Percentiles rank a stretch among this genome's conserved stretches.
phyloP scores from a whole-genome alignment of 208 protist genomes.

The Entamoeba nuttalli region DNA sequence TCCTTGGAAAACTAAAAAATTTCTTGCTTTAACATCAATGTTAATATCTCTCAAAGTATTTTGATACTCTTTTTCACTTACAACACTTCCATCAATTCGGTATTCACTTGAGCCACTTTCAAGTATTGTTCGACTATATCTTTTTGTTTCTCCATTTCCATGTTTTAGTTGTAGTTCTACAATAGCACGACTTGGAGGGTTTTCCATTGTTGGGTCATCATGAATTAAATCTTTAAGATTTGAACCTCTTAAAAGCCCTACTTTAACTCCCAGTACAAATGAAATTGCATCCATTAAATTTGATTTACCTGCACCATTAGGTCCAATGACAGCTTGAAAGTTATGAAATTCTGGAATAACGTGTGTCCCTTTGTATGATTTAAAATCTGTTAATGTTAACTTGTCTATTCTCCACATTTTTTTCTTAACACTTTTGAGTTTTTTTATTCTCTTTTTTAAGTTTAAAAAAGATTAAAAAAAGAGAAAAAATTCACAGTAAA shows the following conservation, averaged over 20 bases:
- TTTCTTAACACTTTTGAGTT: too few species aligned
- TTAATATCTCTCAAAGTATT: constrained; percentile 48
- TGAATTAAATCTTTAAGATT: constrained; percentile 71
- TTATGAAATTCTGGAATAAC: constrained; percentile 80
- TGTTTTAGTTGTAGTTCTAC: neutral
- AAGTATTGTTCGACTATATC: constrained; percentile 32
- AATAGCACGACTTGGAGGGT: neutral
- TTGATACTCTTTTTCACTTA: constrained; percentile 61
- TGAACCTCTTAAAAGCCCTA: constrained; percentile 54
- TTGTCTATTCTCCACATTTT: neutral
- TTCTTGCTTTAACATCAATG: constrained; percentile 64
- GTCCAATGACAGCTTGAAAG: constrained; percentile 92
- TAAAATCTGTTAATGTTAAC: constrained; percentile 64
- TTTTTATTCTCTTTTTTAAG: too few species aligned
- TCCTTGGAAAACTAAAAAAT: constrained; percentile 77
- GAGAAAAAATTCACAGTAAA: too few species aligned
- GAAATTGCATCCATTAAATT: constrained; percentile 95
- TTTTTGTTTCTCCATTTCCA: neutral
- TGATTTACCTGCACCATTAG: constrained; percentile 81
- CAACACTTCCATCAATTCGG: constrained; percentile 52
- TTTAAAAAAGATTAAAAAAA: too few species aligned
- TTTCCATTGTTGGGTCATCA: constrained; percentile 5
- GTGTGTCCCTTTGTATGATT: constrained; percentile 73
- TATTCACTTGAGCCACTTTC: constrained; percentile 46
- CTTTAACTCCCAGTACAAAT: constrained; percentile 77